A percentile compares a stretch with the other conserved stretches of the same genome.
These are phyloP conservation scores for Starmerella bombi DNA, from an alignment of 805 yeast species.

Conservation along the genomic window DNA sequence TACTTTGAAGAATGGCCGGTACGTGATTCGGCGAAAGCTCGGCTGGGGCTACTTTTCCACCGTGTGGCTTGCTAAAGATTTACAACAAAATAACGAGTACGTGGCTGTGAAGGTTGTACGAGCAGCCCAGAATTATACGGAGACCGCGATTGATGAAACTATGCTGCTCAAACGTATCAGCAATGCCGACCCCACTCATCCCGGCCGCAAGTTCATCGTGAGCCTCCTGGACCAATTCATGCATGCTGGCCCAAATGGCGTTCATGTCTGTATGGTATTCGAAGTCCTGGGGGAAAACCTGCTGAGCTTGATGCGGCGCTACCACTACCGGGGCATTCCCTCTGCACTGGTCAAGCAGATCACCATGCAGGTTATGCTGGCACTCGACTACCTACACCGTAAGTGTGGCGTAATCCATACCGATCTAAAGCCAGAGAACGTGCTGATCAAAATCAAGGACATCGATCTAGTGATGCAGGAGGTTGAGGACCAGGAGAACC, in stretches of 20 bases:
- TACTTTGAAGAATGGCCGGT: slow-evolving; percentile 57
- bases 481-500: slow-evolving; percentile 39
- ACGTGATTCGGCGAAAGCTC: slow-evolving; percentile 69
- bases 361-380: slow-evolving; percentile 60
- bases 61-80: slow-evolving; percentile 73
- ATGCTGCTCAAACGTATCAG: slow-evolving; percentile 53
- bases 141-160: slow-evolving; percentile 89
- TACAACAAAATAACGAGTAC: slow-evolving; percentile 44
- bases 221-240: slow-evolving; percentile 70
- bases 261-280: slow-evolving; percentile 92
- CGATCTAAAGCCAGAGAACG: slow-evolving; percentile 63
- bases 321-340: slow-evolving; percentile 69
- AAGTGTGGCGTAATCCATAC: slow-evolving; percentile 65
- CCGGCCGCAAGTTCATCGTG: slow-evolving; percentile 73
- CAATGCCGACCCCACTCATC: slow-evolving; percentile 51
- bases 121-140: slow-evolving; percentile 80
- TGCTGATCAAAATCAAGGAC: slow-evolving; percentile 67
- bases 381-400: slow-evolving; percentile 59
- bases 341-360: slow-evolving; percentile 63
- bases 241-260: slow-evolving; percentile 82
- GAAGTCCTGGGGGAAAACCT: slow-evolving; percentile 93
- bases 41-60: slow-evolving; percentile 99
- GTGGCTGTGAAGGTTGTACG: slow-evolving; percentile 93
- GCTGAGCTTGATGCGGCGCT: slow-evolving; percentile 68
- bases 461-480: slow-evolving; percentile 66